Evolutionary conservation across 768 basidiomycete genomes (phyloP), one percentile per base, ranked within the genome.

Genomic region (Macrolepiota dolichaula): DNA sequence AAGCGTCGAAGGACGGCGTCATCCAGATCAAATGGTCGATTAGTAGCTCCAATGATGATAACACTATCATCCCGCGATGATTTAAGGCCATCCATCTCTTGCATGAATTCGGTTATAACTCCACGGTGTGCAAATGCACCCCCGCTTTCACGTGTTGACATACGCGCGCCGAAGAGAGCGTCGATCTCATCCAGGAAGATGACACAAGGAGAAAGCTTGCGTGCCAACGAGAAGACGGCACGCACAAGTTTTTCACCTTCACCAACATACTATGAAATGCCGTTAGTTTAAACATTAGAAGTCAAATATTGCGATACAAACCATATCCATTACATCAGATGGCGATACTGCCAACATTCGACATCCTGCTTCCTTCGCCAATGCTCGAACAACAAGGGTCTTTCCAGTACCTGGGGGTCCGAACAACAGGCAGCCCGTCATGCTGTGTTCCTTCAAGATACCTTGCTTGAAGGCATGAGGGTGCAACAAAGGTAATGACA

Each of bases 321-420:
- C 92, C 92, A 96, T 96, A 71, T 97, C 94, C 87, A 96, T 94
- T 50, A 98, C 91, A 69, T 98, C 95, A 10, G 94, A 93, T 5
- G 95, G 93, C 47, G 91, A 89, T 51, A 98, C 81, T 11, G 87
- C 85, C 69, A 98, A 75, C 95, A 98, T 98, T 53, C 93, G 82
- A 66, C 94, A 95, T 3, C 94, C 96, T 51, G 93, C 93, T 72
- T 97, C 95, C 68, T 90, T 91, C 2, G 96, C 96, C 10, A 98
- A 81, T 19, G 95, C 95, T 51, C 94, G 86, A 10, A 94, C 93
- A 10, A 94, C 82, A 15, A 96, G 77, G 0, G 94, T 96, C 74
- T 96, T 96, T 2, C 95, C 95, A 11, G 82, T 85, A 46, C 95
- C 95, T 15, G 92, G 94, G 55, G 95, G 95, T 4, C 95, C 95